phyloP scores from a whole-genome alignment of 2,329 filamentous ascomycete species.

The Colletotrichum sidae region DNA sequence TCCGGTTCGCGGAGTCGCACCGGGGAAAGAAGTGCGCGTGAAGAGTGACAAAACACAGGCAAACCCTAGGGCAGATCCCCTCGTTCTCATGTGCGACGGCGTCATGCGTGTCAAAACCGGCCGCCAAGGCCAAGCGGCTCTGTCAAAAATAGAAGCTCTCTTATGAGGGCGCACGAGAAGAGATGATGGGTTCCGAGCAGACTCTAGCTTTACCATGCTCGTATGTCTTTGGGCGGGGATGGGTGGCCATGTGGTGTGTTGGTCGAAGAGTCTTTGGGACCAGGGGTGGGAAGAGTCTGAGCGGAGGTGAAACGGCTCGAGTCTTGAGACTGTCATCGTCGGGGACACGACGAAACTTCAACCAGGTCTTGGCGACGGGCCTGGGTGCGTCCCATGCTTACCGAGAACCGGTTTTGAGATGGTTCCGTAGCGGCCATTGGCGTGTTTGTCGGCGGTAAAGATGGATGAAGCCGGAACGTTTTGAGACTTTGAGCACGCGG shows the following conservation, averaged over 20 bases:
- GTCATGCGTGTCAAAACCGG: constrained; percentile 31
- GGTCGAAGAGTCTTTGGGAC: background rate
- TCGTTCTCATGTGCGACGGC: constrained; percentile 14
- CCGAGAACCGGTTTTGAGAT: background rate
- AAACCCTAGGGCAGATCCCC: background rate
- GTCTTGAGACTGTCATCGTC: constrained; percentile 30
- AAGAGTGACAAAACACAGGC: background rate
- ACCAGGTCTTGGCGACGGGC: constrained; percentile 21
- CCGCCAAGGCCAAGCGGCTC: constrained; percentile 28
- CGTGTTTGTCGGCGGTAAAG: constrained; percentile 14
- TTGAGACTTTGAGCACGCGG: constrained; percentile 17
- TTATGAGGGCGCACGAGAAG: constrained; percentile 3
- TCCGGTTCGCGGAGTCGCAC: constrained; percentile 9
- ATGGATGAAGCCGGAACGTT: constrained; percentile 33
- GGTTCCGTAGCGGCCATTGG: background rate
- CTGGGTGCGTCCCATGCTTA: constrained; percentile 1
- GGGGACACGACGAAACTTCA: constrained; percentile 27
- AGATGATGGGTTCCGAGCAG: constrained; percentile 21
- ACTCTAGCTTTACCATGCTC: background rate
- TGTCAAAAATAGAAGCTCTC: constrained; percentile 34
- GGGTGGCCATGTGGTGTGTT: background rate
- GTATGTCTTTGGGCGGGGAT: background rate
- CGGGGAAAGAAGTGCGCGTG: background rate
- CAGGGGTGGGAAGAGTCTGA: constrained; percentile 20
- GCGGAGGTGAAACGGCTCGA: constrained; percentile 35